Evolutionary conservation across 495 filamentous ascomycete species (phyloP).

Genomic region (Penicillium verhagenii): DNA sequence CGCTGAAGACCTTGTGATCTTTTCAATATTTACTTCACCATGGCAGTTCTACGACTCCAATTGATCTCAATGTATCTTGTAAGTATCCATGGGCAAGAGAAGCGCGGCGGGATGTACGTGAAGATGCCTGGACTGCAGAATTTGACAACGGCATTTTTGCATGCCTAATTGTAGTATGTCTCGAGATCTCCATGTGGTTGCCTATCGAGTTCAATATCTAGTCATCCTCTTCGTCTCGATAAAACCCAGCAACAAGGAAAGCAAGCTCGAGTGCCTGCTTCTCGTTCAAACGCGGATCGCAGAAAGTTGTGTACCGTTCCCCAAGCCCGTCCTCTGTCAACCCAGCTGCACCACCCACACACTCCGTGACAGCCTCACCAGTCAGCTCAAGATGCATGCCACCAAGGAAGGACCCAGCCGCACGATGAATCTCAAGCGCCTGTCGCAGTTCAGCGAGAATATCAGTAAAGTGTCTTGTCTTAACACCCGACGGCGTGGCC

Average conservation of each 20-base stretch:
- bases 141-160: no score
- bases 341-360: constrained; percentile 84
- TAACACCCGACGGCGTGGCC: constrained; percentile 67
- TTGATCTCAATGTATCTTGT: no score
- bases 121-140: no score
- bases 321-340: constrained; percentile 83
- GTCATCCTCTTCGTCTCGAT: constrained; percentile 46
- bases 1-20: no score
- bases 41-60: no score
- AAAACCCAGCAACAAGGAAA: constrained; percentile 88
- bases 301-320: constrained; percentile 90
- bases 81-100: no score
- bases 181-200: no score
- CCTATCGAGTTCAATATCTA: no score
- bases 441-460: constrained; percentile 82
- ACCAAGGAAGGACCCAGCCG: constrained; percentile 79
- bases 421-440: constrained; percentile 78
- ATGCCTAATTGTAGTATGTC: no score
- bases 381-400: constrained; percentile 95
- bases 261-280: constrained; percentile 95
- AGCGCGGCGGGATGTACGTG: no score
- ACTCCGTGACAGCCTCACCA: constrained; percentile 95
- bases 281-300: constrained; percentile 93
- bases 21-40: no score
- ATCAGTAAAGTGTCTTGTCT: constrained; percentile 83